Evolutionary conservation across 768 basidiomycete genomes (phyloP).

Genomic region (Auriscalpium vulgare): DNA sequence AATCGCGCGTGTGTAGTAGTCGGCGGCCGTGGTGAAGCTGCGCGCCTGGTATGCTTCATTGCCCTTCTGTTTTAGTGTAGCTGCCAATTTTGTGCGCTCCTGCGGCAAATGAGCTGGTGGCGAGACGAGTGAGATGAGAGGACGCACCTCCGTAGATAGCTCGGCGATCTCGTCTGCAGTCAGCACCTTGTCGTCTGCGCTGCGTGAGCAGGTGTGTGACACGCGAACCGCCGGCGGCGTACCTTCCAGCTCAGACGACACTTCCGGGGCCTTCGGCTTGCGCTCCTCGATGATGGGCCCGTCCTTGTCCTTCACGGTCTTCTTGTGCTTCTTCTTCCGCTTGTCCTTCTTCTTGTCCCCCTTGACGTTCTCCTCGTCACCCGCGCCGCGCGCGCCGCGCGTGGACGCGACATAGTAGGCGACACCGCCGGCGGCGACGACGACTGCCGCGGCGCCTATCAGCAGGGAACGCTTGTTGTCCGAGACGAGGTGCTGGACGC

Average conservation of each 20-base stretch:
- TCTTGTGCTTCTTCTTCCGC: conserved; percentile 40
- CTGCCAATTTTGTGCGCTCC: conserved; percentile 61
- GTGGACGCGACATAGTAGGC: conserved; percentile 70
- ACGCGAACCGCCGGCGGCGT: conserved; percentile 3
- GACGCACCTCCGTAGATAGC: conserved; percentile 49
- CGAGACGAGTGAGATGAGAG: neutral
- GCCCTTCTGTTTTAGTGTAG: conserved; percentile 60
- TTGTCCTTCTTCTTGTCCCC: conserved; percentile 38
- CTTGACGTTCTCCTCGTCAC: conserved; percentile 11
- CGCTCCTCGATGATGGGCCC: conserved; percentile 80
- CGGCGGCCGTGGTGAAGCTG: conserved; percentile 50
- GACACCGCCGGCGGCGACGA: conserved; percentile 62
- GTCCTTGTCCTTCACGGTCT: conserved; percentile 46
- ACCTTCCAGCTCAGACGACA: conserved; percentile 17
- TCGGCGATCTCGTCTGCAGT: conserved; percentile 48
- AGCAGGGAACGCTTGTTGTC: conserved; percentile 76
- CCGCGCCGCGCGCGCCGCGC: conserved; percentile 21
- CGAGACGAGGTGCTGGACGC: conserved; percentile 58
- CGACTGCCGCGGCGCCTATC: conserved; percentile 64
- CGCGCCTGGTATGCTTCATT: conserved; percentile 61
- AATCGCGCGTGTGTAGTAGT: conserved; percentile 70
- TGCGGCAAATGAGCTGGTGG: conserved; percentile 18
- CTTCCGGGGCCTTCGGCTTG: conserved; percentile 33
- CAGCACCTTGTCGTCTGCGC: conserved; percentile 32
- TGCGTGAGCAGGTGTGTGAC: conserved; percentile 1